phyloP scores from a whole-genome alignment of 1,139 yeast species.

The Candida sp. region DNA sequence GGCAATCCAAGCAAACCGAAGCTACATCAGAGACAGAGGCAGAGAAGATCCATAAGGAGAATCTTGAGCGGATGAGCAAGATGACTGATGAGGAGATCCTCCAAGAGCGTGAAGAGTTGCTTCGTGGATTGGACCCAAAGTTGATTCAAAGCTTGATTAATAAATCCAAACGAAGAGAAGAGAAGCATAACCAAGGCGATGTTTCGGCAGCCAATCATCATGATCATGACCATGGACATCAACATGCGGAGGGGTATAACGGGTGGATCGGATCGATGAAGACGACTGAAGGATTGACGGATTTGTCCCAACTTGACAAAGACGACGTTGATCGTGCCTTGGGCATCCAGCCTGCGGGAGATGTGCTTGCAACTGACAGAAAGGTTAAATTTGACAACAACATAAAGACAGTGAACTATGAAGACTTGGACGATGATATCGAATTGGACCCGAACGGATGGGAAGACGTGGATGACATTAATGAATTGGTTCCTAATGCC shows the following conservation, averaged over 20 bases:
- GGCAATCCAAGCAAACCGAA: constrained; percentile 1
- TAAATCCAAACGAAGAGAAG: constrained; percentile 39
- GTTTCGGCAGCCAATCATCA: constrained; percentile 13
- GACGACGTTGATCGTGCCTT: constrained; percentile 44
- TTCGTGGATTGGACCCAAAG: constrained; percentile 70
- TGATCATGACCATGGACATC: constrained; percentile 34
- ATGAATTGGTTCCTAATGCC: constrained; percentile 29
- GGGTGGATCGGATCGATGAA: constrained; percentile 77
- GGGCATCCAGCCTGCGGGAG: constrained; percentile 23
- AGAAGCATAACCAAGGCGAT: constrained; percentile 16
- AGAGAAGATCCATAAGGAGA: constrained; percentile 79
- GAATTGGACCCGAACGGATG: constrained; percentile 43
- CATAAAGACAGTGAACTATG: constrained; percentile 45
- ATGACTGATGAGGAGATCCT: constrained; percentile 74
- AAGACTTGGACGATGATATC: constrained; percentile 32
- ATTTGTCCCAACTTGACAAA: constrained; percentile 38
- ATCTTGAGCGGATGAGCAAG: constrained; percentile 59
- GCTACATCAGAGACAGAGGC: constrained; percentile 44
- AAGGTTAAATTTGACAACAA: constrained; percentile 20
- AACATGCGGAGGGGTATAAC: constrained; percentile 67
- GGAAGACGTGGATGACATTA: constrained; percentile 45
- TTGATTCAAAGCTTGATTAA: constrained; percentile 60
- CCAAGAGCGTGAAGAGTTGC: constrained; percentile 67
- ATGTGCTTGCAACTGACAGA: constrained; percentile 12
- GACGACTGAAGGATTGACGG: constrained; percentile 36